Evolutionary conservation across 176 grass and related monocot genomes (phyloP).

Genomic region (Chloris gayana): DNA sequence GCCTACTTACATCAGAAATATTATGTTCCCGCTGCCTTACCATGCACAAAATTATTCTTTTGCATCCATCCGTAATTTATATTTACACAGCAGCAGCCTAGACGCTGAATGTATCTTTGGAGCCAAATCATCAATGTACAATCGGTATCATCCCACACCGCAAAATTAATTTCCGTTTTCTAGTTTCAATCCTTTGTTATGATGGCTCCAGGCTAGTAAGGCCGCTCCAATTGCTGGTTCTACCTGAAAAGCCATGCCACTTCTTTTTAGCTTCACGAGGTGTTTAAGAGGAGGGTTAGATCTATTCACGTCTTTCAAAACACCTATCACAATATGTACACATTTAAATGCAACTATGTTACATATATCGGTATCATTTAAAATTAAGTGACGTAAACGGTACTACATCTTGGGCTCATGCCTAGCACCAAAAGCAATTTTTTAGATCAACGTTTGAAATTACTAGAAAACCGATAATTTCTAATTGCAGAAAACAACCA

Average conservation of each 20-base stretch:
- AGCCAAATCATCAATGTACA: slow-evolving; percentile 32
- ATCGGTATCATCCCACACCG: neutral
- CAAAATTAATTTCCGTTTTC: slow-evolving; percentile 54
- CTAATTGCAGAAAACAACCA: too few species aligned
- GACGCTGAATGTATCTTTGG: slow-evolving; percentile 12
- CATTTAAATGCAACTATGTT: neutral
- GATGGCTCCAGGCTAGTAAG: slow-evolving; percentile 68
- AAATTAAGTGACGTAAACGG: too few species aligned
- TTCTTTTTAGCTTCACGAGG: neutral
- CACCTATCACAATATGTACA: neutral
- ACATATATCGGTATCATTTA: neutral
- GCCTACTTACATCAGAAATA: slow-evolving; percentile 37
- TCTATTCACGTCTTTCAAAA: neutral
- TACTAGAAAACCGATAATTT: too few species aligned
- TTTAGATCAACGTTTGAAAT: too few species aligned
- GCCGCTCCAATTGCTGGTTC: slow-evolving; percentile 93
- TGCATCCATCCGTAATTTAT: slow-evolving; percentile 28
- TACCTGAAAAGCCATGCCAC: slow-evolving; percentile 53
- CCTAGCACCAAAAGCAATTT: too few species aligned
- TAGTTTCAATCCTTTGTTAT: slow-evolving; percentile 43
- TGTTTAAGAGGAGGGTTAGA: neutral
- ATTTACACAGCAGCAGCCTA: slow-evolving; percentile 22
- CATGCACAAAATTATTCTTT: neutral
- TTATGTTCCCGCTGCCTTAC: neutral
- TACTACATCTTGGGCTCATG: too few species aligned